Evolutionary conservation across 208 protist genomes (phyloP).

Genomic region (Herpetomonas tarakana): DNA sequence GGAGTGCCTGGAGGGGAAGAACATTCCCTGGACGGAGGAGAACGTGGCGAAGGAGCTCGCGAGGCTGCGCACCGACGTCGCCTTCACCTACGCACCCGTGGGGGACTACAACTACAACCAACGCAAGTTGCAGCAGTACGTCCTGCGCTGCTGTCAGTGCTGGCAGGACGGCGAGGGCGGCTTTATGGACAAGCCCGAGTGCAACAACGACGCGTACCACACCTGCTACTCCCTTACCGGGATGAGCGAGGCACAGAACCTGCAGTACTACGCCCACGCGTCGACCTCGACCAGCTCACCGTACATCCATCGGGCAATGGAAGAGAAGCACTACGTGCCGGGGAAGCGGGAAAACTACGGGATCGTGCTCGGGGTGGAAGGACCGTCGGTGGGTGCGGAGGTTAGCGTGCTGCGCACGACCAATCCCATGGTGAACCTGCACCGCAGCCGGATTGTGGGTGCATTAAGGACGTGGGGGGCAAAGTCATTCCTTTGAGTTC

Average conservation of each 20-base stretch:
- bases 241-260: constrained; percentile 72
- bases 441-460: constrained; percentile 35
- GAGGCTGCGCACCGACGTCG: background rate
- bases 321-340: constrained; percentile 46
- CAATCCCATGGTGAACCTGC: constrained; percentile 83
- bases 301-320: constrained; percentile 38
- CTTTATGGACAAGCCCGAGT: constrained; percentile 84
- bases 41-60: background rate
- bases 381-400: constrained; percentile 16
- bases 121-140: constrained; percentile 68
- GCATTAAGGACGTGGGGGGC: constrained; percentile 39
- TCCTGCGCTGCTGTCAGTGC: constrained; percentile 76
- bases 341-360: constrained; percentile 21
- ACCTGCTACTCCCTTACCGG: constrained; percentile 90
- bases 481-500: constrained; percentile 34
- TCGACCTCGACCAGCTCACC: background rate
- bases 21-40: background rate
- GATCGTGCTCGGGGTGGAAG: constrained; percentile 36
- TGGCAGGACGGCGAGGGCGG: constrained; percentile 39
- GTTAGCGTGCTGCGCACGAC: constrained; percentile 30
- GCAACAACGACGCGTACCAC: constrained; percentile 81
- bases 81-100: constrained; percentile 41
- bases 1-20: background rate
- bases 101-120: constrained; percentile 81
- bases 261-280: constrained; percentile 47